Base-by-base conservation (phyloP, 2,329 filamentous ascomycete genomes). In the Curvularia hawaiiensis region DNA sequence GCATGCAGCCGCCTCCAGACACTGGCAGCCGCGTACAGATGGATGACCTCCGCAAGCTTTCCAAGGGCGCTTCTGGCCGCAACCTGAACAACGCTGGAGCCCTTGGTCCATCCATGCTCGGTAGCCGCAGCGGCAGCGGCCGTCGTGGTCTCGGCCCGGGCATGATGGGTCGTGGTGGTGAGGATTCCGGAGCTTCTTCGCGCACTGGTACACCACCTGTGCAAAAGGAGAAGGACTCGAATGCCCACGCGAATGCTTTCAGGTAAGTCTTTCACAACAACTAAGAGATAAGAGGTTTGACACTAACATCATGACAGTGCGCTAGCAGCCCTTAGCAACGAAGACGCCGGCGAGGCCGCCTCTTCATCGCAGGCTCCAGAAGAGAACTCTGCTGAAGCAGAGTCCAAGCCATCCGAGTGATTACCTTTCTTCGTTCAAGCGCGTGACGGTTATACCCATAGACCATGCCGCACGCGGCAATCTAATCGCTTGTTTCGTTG, bases 71-170 rank as follows among this genome's bases (percentile, higher is more conserved):
- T 75, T 76, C 77, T 58, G 84, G 61, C 73, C 88, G 75, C 83
- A 84, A 81, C 63, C 86, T 83, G 78, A 86, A 78, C 77, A 78
- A 75, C 55, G 68, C 80, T 56, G 75, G 75, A 38, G 82, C 83
- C 14, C 85, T 98, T 63, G 93, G 92, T 30, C 94, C 95, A 12
- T 89, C 90, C 51, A 93, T 91, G 61, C 90, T 96, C 84, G 90
- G 97, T 70, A 88, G 86, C 64, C 88, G 95, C 64, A 96, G 91
- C 81, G 94, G 92, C 82, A 97, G 93, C 74, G 91, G 92, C 63
- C 88, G 92, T 66, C 88, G 89, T 74, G 82, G 81, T 65, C 84
- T 95, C 67, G 90, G 90, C 59, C 90, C 90, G 64, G 86, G 89
- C 54, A 67, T 75, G 64, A 81, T 93, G 64, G 85, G 85, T 66